These are phyloP conservation scores for Gyromitra esculenta DNA, from an alignment of 2,329 filamentous ascomycete species.

Conservation along the genomic window DNA sequence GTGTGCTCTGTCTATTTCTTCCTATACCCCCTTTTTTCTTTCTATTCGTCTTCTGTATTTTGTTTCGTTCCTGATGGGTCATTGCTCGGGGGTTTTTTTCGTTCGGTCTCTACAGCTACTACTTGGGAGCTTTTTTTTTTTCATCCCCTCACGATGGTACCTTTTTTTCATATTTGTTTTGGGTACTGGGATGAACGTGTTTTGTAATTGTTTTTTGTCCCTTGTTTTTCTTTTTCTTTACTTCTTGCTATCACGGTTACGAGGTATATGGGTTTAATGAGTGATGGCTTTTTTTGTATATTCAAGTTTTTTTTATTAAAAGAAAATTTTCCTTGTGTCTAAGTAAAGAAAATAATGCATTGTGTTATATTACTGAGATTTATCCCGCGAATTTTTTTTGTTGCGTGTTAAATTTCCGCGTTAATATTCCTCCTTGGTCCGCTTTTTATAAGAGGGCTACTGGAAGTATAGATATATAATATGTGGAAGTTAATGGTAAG, in stretches of 20 bases:
- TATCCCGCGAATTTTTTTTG: too few relatives aligned
- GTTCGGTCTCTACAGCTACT: conserved; percentile 38
- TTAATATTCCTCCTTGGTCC: too few relatives aligned
- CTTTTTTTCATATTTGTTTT: conserved; percentile 35
- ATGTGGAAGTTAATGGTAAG: too few relatives aligned
- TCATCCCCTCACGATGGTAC: conserved; percentile 30
- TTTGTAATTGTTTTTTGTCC: conserved; percentile 32
- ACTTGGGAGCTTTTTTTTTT: conserved; percentile 21
- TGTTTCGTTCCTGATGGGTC: conserved; percentile 12
- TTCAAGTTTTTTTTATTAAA: conserved; percentile 9
- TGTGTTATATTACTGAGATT: conserved; percentile 22
- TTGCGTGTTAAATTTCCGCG: too few relatives aligned
- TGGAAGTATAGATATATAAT: too few relatives aligned
- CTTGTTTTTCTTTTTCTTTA: background rate
- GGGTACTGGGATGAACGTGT: conserved; percentile 25
- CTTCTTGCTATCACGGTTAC: conserved; percentile 15
- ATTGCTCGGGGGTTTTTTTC: conserved; percentile 26
- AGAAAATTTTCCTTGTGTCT: conserved; percentile 13
- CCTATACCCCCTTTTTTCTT: conserved; percentile 29
- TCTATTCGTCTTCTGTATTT: conserved; percentile 13
- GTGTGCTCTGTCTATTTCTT: conserved; percentile 33
- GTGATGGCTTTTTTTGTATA: conserved; percentile 38
- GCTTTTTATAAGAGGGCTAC: too few relatives aligned
- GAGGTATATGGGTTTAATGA: conserved; percentile 47
- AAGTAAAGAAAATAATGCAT: conserved; percentile 38